phyloP scores from a whole-genome alignment of 169 alveolate genomes.

The Plasmodium billcollinsi region DNA sequence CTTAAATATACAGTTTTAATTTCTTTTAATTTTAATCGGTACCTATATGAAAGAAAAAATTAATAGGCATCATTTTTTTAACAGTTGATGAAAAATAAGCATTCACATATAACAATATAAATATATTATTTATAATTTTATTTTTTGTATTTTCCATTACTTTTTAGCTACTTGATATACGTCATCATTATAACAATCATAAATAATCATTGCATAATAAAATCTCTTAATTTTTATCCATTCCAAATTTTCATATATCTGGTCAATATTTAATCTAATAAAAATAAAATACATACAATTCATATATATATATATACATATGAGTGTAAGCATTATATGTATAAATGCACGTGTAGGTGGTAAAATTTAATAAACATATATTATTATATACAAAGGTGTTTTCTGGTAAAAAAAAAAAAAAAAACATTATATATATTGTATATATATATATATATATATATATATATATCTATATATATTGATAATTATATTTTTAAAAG shows the following conservation, averaged over 20 bases:
- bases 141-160: slow-evolving; percentile 17
- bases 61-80: too few relatives aligned
- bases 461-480: not conserved
- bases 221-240: slow-evolving; percentile 67
- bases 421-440: not conserved
- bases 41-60: slow-evolving; percentile 2
- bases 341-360: not conserved
- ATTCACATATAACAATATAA: too few relatives aligned
- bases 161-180: slow-evolving; percentile 20
- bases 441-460: not conserved
- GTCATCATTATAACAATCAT: slow-evolving; percentile 46
- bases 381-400: too few relatives aligned
- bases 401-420: too few relatives aligned
- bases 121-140: not conserved
- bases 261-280: slow-evolving; percentile 36
- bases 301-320: not conserved
- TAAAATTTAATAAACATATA: too few relatives aligned
- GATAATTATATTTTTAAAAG: not conserved
- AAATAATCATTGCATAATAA: slow-evolving; percentile 57
- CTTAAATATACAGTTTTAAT: slow-evolving; percentile 21
- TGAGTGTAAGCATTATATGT: not conserved
- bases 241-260: slow-evolving; percentile 52
- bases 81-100: too few relatives aligned
- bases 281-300: not conserved
- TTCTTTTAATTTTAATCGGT: slow-evolving; percentile 43